A percentile compares a stretch with the other conserved stretches of the same genome.
phyloP scores from a whole-genome alignment of 306 rosid species.

The Dalbergia cochinchinensis region DNA sequence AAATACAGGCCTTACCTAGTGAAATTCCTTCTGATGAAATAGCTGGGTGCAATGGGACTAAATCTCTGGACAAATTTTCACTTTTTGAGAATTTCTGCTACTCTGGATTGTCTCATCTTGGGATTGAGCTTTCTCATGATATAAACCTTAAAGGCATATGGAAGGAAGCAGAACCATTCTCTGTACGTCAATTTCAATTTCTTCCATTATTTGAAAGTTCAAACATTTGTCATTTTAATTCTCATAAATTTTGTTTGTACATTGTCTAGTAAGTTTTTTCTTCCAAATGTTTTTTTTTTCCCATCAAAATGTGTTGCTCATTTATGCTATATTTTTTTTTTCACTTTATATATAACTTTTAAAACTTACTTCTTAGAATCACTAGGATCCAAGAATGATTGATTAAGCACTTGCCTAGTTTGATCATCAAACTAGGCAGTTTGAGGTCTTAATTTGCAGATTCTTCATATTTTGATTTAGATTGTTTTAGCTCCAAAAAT shows the following conservation, averaged over 20 bases:
- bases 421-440: background rate
- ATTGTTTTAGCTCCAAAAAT: no score
- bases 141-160: slow-evolving; percentile 64
- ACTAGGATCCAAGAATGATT: slow-evolving; percentile 30
- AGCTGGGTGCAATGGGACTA: slow-evolving; percentile 48
- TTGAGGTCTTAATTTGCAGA: background rate
- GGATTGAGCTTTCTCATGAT: slow-evolving; percentile 59
- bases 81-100: slow-evolving; percentile 69
- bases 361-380: background rate
- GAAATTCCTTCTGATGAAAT: slow-evolving; percentile 45
- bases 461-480: background rate
- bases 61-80: slow-evolving; percentile 48
- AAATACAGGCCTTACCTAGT: slow-evolving; percentile 41
- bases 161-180: slow-evolving; percentile 74
- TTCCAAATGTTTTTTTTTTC: background rate
- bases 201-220: slow-evolving; percentile 22
- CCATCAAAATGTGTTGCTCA: background rate
- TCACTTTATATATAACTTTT: background rate
- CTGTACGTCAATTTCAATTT: slow-evolving; percentile 58
- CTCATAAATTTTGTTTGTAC: background rate
- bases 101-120: slow-evolving; percentile 78
- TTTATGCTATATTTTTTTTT: background rate
- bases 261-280: slow-evolving; percentile 20
- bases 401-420: slow-evolving; percentile 19
- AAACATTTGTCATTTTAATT: slow-evolving; percentile 11